phyloP scores from a whole-genome alignment of 2,329 filamentous ascomycete species.

The Gaeumannomyces tritici region DNA sequence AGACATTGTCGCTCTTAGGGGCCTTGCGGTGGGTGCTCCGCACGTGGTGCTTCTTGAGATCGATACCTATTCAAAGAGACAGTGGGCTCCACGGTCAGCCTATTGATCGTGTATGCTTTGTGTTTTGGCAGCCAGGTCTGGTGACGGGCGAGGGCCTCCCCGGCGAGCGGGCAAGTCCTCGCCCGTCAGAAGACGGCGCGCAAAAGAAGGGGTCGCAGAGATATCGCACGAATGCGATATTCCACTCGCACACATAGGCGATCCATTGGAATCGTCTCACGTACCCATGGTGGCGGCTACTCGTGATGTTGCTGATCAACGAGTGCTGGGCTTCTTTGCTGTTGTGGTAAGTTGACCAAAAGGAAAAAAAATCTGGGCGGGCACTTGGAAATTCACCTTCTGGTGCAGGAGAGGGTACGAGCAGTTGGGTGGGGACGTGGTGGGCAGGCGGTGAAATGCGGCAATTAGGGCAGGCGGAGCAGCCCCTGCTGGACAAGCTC shows the following conservation, averaged over 20 bases:
- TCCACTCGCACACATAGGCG: slow-evolving; percentile 43
- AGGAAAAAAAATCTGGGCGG: slow-evolving; percentile 10
- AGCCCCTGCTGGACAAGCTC: background rate
- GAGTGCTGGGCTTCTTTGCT: slow-evolving; percentile 16
- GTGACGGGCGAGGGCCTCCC: background rate
- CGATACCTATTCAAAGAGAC: slow-evolving; percentile 50
- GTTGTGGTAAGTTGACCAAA: slow-evolving; percentile 24
- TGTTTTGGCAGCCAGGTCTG: background rate
- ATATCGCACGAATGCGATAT: slow-evolving; percentile 7
- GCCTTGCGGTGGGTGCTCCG: slow-evolving; percentile 76
- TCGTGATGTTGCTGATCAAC: slow-evolving; percentile 20
- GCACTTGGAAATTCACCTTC: background rate
- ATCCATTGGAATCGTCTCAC: slow-evolving; percentile 29
- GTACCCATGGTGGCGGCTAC: slow-evolving; percentile 52
- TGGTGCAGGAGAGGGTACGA: background rate
- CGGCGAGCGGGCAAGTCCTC: background rate
- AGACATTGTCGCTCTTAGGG: slow-evolving; percentile 97
- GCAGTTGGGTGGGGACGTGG: slow-evolving; percentile 9
- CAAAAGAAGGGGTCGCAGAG: slow-evolving; percentile 4
- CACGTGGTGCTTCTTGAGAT: slow-evolving; percentile 62
- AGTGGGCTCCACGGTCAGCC: slow-evolving; percentile 47
- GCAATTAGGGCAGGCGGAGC: slow-evolving; percentile 33
- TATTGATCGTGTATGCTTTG: slow-evolving; percentile 51
- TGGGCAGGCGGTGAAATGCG: slow-evolving; percentile 29
- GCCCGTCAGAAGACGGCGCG: background rate